Conservation (phyloP, 2,329 filamentous ascomycete species). For the Exophiala dermatitidis region DNA sequence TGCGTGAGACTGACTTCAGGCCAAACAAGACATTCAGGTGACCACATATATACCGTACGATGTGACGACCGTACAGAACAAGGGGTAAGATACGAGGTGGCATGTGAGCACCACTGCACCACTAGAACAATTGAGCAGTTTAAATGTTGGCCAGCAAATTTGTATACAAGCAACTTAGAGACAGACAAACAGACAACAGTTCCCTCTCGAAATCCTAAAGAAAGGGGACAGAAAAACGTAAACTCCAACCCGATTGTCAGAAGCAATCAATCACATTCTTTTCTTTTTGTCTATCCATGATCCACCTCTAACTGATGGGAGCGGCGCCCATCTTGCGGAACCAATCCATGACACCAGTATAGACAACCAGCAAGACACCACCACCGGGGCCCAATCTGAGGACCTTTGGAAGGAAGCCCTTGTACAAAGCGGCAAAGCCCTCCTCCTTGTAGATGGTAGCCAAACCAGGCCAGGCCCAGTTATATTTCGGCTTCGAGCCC, state of each 20-base stretch:
- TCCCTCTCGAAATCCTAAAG: too few relatives aligned
- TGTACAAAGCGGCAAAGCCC: slow-evolving; percentile 86
- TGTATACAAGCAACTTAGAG: too few relatives aligned
- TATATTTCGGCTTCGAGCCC: slow-evolving; percentile 87
- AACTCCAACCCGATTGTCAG: neutral
- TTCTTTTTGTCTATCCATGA: neutral
- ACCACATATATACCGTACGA: too few relatives aligned
- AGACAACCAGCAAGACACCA: slow-evolving; percentile 50
- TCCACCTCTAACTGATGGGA: slow-evolving; percentile 9
- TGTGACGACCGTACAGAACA: too few relatives aligned
- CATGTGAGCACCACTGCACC: too few relatives aligned
- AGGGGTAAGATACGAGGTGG: too few relatives aligned
- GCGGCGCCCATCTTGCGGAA: slow-evolving; percentile 62
- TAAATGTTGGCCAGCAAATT: too few relatives aligned
- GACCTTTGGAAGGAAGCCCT: slow-evolving; percentile 96
- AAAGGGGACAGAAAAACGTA: too few relatives aligned
- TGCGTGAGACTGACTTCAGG: too few relatives aligned
- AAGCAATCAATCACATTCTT: neutral
- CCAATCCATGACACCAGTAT: slow-evolving; percentile 60
- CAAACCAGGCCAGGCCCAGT: slow-evolving; percentile 91
- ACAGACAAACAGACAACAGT: too few relatives aligned
- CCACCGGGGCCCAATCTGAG: slow-evolving; percentile 65
- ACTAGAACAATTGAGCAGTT: too few relatives aligned
- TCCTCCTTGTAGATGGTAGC: slow-evolving; percentile 87
- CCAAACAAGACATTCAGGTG: too few relatives aligned